Evolutionary conservation across 202 grass and related monocot species (phyloP).

Genomic region (Eragrostis tef): DNA sequence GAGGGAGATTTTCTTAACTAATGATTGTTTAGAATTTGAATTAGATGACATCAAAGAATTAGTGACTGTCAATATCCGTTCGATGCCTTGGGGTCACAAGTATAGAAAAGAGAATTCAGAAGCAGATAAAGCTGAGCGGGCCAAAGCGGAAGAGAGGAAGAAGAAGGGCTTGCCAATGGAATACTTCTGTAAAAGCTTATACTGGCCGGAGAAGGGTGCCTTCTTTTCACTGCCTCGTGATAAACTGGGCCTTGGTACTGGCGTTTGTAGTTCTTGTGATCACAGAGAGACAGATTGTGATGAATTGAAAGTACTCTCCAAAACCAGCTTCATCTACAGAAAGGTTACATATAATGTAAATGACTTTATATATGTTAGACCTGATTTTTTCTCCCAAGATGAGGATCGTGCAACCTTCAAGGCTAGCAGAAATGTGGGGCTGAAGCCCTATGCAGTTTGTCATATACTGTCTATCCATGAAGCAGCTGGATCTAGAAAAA

Average conservation of each 20-base stretch:
- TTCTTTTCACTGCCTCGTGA: slow-evolving; percentile 77
- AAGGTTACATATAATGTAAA: slow-evolving; percentile 68
- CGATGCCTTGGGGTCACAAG: slow-evolving; percentile 77
- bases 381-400: slow-evolving; percentile 75
- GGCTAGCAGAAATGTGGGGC: slow-evolving; percentile 85
- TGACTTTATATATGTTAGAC: slow-evolving; percentile 77
- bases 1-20: slow-evolving; percentile 87
- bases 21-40: slow-evolving; percentile 93
- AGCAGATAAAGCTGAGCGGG: slow-evolving; percentile 68
- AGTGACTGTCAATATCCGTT: slow-evolving; percentile 69
- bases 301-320: slow-evolving; percentile 66
- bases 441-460: slow-evolving; percentile 86
- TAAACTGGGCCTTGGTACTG: slow-evolving; percentile 80
- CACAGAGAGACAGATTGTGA: slow-evolving; percentile 58
- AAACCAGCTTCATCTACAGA: slow-evolving; percentile 70
- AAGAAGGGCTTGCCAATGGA: slow-evolving; percentile 82
- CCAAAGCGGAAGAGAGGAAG: slow-evolving; percentile 79
- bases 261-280: slow-evolving; percentile 80
- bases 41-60: slow-evolving; percentile 78
- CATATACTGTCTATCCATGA: slow-evolving; percentile 68
- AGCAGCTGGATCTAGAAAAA: slow-evolving; percentile 59
- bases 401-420: slow-evolving; percentile 82
- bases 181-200: slow-evolving; percentile 86
- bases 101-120: slow-evolving; percentile 82
- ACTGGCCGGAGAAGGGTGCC: slow-evolving; percentile 83